These are phyloP conservation scores for Erigeron canadensis DNA, from an alignment of 129 eudicot species.

Conservation along the genomic window DNA sequence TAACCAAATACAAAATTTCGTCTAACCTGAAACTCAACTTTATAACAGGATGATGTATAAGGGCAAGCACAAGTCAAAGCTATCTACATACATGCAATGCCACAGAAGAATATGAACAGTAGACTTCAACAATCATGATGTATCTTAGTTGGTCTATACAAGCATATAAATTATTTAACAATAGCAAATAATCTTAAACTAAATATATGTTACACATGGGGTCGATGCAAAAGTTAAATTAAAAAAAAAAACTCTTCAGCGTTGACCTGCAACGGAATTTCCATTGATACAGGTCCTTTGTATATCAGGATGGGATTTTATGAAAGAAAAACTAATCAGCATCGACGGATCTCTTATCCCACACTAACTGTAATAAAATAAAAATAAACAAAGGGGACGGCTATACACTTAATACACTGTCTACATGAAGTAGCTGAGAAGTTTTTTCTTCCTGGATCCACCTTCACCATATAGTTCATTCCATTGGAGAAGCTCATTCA, in stretches of 20 bases:
- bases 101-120: neutral
- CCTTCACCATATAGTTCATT: conserved; percentile 96
- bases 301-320: conserved; percentile 28
- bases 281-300: conserved; percentile 43
- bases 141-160: conserved; percentile 33
- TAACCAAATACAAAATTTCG: too few relatives aligned
- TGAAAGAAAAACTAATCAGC: conserved; percentile 27
- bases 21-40: too few relatives aligned
- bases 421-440: conserved; percentile 94
- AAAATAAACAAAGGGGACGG: neutral
- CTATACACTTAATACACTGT: conserved; percentile 48
- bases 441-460: conserved; percentile 81
- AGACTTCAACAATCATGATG: neutral
- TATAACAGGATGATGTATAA: too few relatives aligned
- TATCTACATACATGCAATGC: neutral
- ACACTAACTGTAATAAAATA: conserved; percentile 15
- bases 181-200: conserved; percentile 32
- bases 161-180: conserved; percentile 15
- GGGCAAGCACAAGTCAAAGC: too few relatives aligned
- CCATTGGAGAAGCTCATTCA: conserved; percentile 90
- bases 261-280: conserved; percentile 36
- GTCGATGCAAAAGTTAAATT: neutral
- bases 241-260: conserved; percentile 26
- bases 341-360: conserved; percentile 25
- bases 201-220: conserved; percentile 44